Base-by-base conservation (phyloP, 768 basidiomycete species). In the Hypsizygus marmoreus region DNA sequence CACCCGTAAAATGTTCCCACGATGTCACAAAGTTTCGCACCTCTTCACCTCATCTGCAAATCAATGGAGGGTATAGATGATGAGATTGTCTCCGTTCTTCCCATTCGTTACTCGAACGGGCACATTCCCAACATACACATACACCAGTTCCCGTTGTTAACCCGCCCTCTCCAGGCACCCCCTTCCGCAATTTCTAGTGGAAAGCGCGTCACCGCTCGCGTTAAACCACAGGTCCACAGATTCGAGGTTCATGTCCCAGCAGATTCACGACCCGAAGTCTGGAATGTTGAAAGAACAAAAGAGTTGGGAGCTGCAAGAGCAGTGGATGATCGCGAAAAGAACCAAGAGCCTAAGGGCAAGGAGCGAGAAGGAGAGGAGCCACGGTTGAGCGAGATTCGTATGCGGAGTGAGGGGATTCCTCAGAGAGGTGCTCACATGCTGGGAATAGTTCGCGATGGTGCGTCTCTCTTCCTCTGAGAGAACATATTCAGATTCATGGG, bases 101-200 rank as follows among this genome's bases (percentile, higher is more conserved):
- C 91, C 28, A 77, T 93, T 42, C 84, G 84, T 55, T 81, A 77
- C 53, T 84, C 87, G 30, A 79, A 84, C 60, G 64, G 67, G 12
- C 76, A 86, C 16, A 61, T 69, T 25, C 78, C 84, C 2, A 76
- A 83, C 58, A 62, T 93, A 29, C 88, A 91, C 28, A 64, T 92
- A 4, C 88, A 91, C 55, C 91, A 93, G 54, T 92, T 83, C 56
- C 91, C 91, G 4, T 75, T 93, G 6, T 70, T 90, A 2, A 81
- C 75, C 7, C 77, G 88, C 20, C 82, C 88, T 8, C 71, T 93
- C 2, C 86, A 86, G 65, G 76, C 75, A 3, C 90, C 91, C 4
- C 89, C 91, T 23, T 86, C 88, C 2, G 87, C 91, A 6, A 61
- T 68, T 29, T 59, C 75, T 25, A 84, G 81, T 56, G 91, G 91